Conservation (phyloP, 306 rosid species). For the Malus sylvestris region DNA sequence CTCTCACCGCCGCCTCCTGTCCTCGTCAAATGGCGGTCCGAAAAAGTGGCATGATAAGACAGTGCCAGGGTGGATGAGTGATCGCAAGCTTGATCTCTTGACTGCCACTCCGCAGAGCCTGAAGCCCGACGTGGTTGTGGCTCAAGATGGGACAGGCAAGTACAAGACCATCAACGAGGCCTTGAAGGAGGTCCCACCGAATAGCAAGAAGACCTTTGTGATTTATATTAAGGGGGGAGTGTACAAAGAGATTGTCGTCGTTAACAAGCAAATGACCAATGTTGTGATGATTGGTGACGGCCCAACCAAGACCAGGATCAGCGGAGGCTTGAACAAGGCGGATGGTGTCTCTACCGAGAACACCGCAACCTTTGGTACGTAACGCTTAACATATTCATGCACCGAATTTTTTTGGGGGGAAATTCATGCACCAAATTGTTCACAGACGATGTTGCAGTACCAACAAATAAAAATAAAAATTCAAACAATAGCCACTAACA, state of each 20-base stretch:
- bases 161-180: conserved; percentile 53
- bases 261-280: conserved; percentile 24
- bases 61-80: conserved; percentile 38
- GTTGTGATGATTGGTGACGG: conserved; percentile 73
- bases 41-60: background rate
- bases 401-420: background rate
- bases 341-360: conserved; percentile 45
- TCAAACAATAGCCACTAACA: background rate
- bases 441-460: no score
- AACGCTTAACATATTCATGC: background rate
- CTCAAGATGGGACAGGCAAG: conserved; percentile 62
- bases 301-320: conserved; percentile 55
- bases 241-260: conserved; percentile 31
- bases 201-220: conserved; percentile 37
- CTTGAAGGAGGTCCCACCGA: conserved; percentile 32
- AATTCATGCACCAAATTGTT: no score
- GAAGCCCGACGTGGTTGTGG: conserved; percentile 48
- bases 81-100: conserved; percentile 25
- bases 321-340: conserved; percentile 21
- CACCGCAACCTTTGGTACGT: conserved; percentile 63
- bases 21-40: background rate
- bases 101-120: background rate
- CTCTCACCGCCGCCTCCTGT: background rate
- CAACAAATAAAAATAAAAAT: no score
- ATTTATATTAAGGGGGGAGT: conserved; percentile 62